A percentile compares a stretch with the other conserved stretches of the same genome.
Conservation (phyloP, 2,329 filamentous ascomycete species). For the Lizonia empirigonia region DNA sequence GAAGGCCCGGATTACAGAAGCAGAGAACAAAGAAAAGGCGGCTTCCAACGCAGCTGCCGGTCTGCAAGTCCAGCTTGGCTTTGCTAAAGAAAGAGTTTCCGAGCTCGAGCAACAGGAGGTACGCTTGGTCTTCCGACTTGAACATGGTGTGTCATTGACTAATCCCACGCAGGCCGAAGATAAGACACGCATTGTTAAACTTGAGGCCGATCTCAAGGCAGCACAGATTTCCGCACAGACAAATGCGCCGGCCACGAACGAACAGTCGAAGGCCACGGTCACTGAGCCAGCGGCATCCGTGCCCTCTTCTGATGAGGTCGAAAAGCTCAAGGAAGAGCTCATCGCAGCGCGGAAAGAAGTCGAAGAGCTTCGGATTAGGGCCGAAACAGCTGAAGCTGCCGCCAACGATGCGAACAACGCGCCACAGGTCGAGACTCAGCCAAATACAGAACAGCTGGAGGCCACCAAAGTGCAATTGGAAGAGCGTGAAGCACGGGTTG, state of each 20-base stretch:
- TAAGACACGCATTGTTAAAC: slow-evolving; percentile 46
- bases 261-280: slow-evolving; percentile 15
- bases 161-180: slow-evolving; percentile 45
- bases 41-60: slow-evolving; percentile 46
- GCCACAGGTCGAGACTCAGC: slow-evolving; percentile 49
- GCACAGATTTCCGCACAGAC: slow-evolving; percentile 28
- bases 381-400: slow-evolving; percentile 32
- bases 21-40: slow-evolving; percentile 48
- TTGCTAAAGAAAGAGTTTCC: slow-evolving; percentile 65
- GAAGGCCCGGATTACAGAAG: slow-evolving; percentile 34
- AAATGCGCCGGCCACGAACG: slow-evolving; percentile 19
- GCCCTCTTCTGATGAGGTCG: slow-evolving; percentile 23
- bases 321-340: slow-evolving; percentile 47
- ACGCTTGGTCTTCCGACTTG: slow-evolving; percentile 19
- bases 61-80: slow-evolving; percentile 51
- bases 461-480: slow-evolving; percentile 43
- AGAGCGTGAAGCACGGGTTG: slow-evolving; percentile 34
- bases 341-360: slow-evolving; percentile 53
- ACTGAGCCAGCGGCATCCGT: slow-evolving; percentile 7
- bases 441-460: slow-evolving; percentile 54
- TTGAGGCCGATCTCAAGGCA: slow-evolving; percentile 41
- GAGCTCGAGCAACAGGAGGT: slow-evolving; percentile 67
- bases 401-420: slow-evolving; percentile 10
- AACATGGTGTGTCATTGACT: slow-evolving; percentile 20
- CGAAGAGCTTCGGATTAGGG: slow-evolving; percentile 51